Evolutionary conservation across 2,329 filamentous ascomycete genomes (phyloP).

Genomic region (Microdochium trichocladiopsis): DNA sequence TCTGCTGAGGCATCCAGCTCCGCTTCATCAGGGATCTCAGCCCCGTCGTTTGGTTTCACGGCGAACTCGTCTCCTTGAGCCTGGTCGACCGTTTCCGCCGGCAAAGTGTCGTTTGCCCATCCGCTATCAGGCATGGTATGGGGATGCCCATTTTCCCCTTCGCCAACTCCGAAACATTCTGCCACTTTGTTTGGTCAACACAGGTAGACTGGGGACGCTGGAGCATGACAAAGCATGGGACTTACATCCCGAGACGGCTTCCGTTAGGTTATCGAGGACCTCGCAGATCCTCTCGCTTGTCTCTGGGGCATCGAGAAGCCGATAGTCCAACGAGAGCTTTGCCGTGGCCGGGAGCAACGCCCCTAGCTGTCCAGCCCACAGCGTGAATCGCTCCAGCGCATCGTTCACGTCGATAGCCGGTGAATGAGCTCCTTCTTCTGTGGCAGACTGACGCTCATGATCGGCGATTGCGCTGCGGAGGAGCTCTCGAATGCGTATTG

Average conservation of each 20-base stretch:
- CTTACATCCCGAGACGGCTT: neutral
- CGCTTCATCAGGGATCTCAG: neutral
- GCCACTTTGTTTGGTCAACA: neutral
- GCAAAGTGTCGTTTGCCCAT: too few species aligned
- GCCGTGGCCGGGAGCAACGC: too few species aligned
- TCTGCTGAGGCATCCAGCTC: neutral
- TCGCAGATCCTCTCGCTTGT: neutral
- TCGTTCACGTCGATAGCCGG: neutral
- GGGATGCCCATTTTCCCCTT: too few species aligned
- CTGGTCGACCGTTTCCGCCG: neutral
- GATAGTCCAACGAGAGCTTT: neutral
- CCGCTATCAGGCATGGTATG: too few species aligned
- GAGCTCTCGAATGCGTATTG: neutral
- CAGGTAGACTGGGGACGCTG: neutral
- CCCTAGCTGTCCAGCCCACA: neutral
- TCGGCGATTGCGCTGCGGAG: neutral
- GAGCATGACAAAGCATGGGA: neutral
- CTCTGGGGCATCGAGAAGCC: neutral
- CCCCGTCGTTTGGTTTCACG: neutral
- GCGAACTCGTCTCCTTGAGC: neutral
- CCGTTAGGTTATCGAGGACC: neutral
- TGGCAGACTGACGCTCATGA: neutral
- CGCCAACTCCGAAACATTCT: too few species aligned
- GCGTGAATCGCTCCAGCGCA: neutral
- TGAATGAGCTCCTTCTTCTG: neutral